Conservation (phyloP, 2,329 filamentous ascomycete genomes). For the Aureobasidium pullulans region DNA sequence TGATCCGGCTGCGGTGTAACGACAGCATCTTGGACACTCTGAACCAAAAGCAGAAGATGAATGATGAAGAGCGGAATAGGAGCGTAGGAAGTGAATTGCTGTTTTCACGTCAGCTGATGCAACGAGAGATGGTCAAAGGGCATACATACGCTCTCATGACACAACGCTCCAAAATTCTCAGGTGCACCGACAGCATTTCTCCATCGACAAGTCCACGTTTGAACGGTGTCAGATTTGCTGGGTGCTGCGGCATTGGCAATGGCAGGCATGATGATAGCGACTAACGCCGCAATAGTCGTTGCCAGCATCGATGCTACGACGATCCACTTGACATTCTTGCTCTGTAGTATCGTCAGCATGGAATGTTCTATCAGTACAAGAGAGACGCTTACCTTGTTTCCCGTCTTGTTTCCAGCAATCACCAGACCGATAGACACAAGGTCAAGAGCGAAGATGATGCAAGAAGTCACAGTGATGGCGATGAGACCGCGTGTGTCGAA, state of each 20-base stretch:
- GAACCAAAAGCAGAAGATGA: slow-evolving; percentile 24
- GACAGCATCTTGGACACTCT: slow-evolving; percentile 2
- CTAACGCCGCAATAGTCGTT: slow-evolving; percentile 32
- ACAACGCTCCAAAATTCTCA: slow-evolving; percentile 32
- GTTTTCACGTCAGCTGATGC: neutral
- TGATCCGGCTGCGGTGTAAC: neutral
- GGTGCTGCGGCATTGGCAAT: slow-evolving; percentile 24
- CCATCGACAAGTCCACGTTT: slow-evolving; percentile 33
- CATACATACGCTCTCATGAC: slow-evolving; percentile 33
- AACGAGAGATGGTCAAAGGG: neutral
- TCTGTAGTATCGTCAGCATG: neutral
- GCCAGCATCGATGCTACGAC: slow-evolving; percentile 19
- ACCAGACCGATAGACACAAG: slow-evolving; percentile 27
- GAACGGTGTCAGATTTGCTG: slow-evolving; percentile 25
- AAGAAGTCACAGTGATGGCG: slow-evolving; percentile 30
- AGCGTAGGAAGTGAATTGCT: slow-evolving; percentile 39
- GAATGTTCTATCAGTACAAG: neutral
- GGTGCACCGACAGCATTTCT: slow-evolving; percentile 21
- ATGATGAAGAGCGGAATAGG: slow-evolving; percentile 35
- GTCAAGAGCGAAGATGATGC: slow-evolving; percentile 34
- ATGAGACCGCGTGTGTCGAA: slow-evolving; percentile 38
- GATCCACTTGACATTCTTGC: slow-evolving; percentile 15
- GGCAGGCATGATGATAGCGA: slow-evolving; percentile 32
- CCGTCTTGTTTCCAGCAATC: neutral
- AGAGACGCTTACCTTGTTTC: neutral